phyloP scores from a whole-genome alignment of 2,329 filamentous ascomycete genomes.

The Monilinia laxa region DNA sequence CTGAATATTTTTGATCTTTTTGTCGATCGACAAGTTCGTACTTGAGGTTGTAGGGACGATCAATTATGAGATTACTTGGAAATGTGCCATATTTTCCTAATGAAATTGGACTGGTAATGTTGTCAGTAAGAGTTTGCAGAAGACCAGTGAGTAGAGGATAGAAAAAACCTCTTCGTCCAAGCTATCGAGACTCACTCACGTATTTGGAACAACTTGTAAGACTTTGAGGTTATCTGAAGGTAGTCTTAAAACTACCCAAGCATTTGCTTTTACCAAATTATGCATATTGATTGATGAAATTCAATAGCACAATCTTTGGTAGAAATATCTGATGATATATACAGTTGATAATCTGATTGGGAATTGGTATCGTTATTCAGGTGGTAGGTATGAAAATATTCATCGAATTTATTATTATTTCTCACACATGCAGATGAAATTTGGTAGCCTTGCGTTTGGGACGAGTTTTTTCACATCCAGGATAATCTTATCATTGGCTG shows the following conservation, averaged over 20 bases:
- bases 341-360: neutral
- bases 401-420: neutral
- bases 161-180: conserved; percentile 30
- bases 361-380: neutral
- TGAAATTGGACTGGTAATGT: conserved; percentile 67
- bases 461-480: neutral
- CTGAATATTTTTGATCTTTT: conserved; percentile 62
- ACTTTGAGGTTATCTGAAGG: conserved; percentile 59
- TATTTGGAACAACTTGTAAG: conserved; percentile 59
- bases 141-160: conserved; percentile 19
- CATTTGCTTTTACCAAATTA: conserved; percentile 53
- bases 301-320: neutral
- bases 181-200: conserved; percentile 47
- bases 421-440: neutral
- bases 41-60: conserved; percentile 87
- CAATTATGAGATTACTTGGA: conserved; percentile 82
- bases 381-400: neutral
- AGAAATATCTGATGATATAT: neutral
- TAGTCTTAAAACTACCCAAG: conserved; percentile 60
- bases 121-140: conserved; percentile 24
- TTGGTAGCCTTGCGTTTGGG: conserved; percentile 16
- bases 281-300: conserved; percentile 35
- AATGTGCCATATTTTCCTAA: conserved; percentile 93
- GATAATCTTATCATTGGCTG: neutral
- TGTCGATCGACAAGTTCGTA: conserved; percentile 80